Conservation (phyloP, 129 eudicot genomes). For the Tagetes patula region DNA sequence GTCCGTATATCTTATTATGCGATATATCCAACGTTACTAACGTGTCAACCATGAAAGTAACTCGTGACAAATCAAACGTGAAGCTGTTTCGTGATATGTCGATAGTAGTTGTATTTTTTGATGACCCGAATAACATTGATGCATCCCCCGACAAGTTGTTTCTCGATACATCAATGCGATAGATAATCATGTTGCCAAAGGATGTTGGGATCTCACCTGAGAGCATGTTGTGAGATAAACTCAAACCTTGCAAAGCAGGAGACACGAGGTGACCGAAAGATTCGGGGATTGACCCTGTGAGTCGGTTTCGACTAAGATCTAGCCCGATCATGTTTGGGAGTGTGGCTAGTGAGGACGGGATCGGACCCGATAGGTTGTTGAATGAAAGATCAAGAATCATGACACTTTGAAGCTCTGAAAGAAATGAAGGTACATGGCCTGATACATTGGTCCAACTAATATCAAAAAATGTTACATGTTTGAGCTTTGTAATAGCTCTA, state of each 20-base stretch:
- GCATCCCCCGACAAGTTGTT: constrained; percentile 54
- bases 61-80: constrained; percentile 39
- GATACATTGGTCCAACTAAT: constrained; percentile 57
- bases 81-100: constrained; percentile 47
- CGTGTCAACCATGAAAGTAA: constrained; percentile 23
- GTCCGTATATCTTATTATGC: constrained; percentile 48
- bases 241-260: constrained; percentile 12
- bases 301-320: constrained; percentile 47
- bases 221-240: constrained; percentile 53
- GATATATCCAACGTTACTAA: constrained; percentile 34
- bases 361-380: constrained; percentile 45
- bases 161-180: constrained; percentile 42
- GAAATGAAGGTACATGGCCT: constrained; percentile 47
- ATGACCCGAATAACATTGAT: constrained; percentile 51
- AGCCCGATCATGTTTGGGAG: constrained; percentile 40
- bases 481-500: constrained; percentile 19
- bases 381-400: constrained; percentile 43
- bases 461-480: constrained; percentile 32
- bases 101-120: constrained; percentile 10
- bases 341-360: constrained; percentile 49
- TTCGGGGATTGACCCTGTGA: constrained; percentile 50
- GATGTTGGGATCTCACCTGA: constrained; percentile 50
- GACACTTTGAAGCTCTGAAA: constrained; percentile 35
- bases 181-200: constrained; percentile 33
- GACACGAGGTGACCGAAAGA: constrained; percentile 40